A percentile compares a stretch with the other conserved stretches of the same genome.
These are phyloP conservation scores for Basipetospora sp. DNA, from an alignment of 2,329 filamentous ascomycete genomes.

Conservation along the genomic window DNA sequence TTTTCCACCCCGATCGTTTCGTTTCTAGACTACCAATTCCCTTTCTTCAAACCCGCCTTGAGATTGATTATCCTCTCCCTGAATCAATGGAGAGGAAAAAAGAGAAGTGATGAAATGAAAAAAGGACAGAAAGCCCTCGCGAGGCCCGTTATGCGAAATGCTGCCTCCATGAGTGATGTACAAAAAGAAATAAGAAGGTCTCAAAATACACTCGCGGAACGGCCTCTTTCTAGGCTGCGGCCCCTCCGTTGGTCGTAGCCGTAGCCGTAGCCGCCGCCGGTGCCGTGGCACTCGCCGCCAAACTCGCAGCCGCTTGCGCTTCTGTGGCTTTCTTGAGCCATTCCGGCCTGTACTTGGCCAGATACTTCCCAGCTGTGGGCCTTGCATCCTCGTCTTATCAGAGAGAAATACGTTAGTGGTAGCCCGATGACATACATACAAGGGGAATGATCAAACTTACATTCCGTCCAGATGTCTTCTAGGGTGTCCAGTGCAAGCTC, in stretches of 20 bases:
- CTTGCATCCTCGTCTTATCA: slow-evolving; percentile 44
- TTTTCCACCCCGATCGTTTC: no score
- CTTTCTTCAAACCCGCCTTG: no score
- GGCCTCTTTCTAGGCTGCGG: no score
- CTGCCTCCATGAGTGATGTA: no score
- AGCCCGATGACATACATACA: neutral
- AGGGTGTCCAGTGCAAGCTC: slow-evolving; percentile 50
- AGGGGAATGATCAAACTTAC: slow-evolving; percentile 26
- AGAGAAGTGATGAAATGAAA: no score
- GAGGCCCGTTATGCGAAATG: no score
- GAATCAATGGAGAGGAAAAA: no score
- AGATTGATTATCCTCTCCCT: no score
- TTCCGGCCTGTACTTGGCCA: slow-evolving; percentile 44
- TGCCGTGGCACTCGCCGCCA: neutral
- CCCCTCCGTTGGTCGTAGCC: neutral
- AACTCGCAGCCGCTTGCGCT: slow-evolving; percentile 12
- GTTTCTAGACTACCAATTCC: no score
- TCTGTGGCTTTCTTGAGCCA: slow-evolving; percentile 24
- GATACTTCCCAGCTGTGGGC: slow-evolving; percentile 46
- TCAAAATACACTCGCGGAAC: no score
- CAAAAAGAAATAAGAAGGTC: no score
- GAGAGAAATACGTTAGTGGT: slow-evolving; percentile 3
- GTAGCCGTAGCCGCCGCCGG: neutral
- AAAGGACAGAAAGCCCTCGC: no score
- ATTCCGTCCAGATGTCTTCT: slow-evolving; percentile 52